A percentile compares a stretch with the other conserved stretches of the same genome.
These are phyloP conservation scores for peach (Prunus persica) DNA, from an alignment of 306 rosid species.

Conservation along the genomic window Prunus_persica_NCBIv2 NC_034009.1:29067001-29067500, in stretches of 20 bases:
- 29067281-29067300: not conserved
- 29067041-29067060: not conserved
- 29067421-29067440: not conserved
- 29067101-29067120: no score
- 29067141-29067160: not conserved
- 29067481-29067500: not conserved
- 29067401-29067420: not conserved
- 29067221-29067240: not conserved
- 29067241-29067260: not conserved
- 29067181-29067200: not conserved
- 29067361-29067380: not conserved
- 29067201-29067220: not conserved
- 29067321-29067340: not conserved
- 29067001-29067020: not conserved
- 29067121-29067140: not conserved
- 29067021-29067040: not conserved
- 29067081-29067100: not conserved
- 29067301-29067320: not conserved
- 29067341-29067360: not conserved
- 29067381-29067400: slow-evolving; percentile 6
- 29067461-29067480: not conserved
- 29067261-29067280: not conserved
- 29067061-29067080: not conserved
- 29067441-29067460: not conserved
- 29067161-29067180: not conserved